A percentile compares a stretch with the other conserved stretches of the same genome.
Conservation (phyloP, 78 protist genomes). For the Emiliania huxleyi region DNA sequence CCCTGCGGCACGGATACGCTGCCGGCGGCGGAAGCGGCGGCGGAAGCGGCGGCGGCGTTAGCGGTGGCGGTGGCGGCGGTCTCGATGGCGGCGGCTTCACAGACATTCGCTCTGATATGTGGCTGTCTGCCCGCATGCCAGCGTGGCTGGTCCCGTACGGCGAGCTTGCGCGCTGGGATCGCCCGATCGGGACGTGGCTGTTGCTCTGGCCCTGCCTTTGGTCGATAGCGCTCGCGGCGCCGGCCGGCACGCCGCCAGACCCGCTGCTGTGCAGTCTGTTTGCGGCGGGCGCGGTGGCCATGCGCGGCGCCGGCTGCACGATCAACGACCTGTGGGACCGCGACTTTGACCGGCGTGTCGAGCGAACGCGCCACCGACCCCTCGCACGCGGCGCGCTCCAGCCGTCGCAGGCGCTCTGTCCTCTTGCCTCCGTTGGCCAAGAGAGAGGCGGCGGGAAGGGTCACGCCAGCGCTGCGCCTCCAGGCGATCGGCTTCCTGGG, state of each 20-base stretch:
- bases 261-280: conserved; percentile 38
- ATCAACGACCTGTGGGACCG: conserved; percentile 88
- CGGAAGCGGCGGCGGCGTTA: too few species aligned
- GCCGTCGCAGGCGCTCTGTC: too few species aligned
- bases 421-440: neutral
- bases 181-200: conserved; percentile 64
- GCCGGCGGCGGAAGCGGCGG: too few species aligned
- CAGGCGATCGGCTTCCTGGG: conserved; percentile 56
- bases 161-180: conserved; percentile 46
- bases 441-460: neutral
- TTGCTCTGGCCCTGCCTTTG: conserved; percentile 65
- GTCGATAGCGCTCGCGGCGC: conserved; percentile 44
- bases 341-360: conserved; percentile 77
- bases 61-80: too few species aligned
- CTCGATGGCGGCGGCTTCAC: too few species aligned
- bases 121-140: neutral
- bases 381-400: conserved; percentile 65
- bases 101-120: neutral
- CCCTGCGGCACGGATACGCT: too few species aligned
- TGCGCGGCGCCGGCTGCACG: conserved; percentile 93
- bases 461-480: conserved; percentile 18
- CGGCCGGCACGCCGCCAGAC: neutral
- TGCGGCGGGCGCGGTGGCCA: conserved; percentile 77
- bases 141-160: conserved; percentile 46
- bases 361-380: conserved; percentile 82